Conservation (phyloP, 495 filamentous ascomycete species). For the Mytilinidion resinicola region DNA sequence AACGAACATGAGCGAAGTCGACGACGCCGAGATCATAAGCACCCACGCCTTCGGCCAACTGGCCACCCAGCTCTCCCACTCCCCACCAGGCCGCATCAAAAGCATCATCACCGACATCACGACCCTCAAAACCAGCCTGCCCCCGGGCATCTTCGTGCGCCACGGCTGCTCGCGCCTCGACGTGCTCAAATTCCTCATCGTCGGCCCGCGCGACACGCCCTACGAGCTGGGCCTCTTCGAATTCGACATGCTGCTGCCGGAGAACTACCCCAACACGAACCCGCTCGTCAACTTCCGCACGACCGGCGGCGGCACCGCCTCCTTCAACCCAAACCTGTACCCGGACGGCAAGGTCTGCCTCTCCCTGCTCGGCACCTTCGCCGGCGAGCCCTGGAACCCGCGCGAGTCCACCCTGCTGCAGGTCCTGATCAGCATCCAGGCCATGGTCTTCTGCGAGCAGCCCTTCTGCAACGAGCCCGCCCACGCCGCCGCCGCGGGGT, state of each 20-base stretch:
- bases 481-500: slow-evolving; percentile 29
- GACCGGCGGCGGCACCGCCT: slow-evolving; percentile 40
- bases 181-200: slow-evolving; percentile 52
- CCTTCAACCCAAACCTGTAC: slow-evolving; percentile 59
- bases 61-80: too few relatives aligned
- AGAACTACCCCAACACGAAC: slow-evolving; percentile 44
- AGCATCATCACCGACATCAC: slow-evolving; percentile 48
- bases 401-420: slow-evolving; percentile 51
- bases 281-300: slow-evolving; percentile 48
- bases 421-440: slow-evolving; percentile 55
- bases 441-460: slow-evolving; percentile 53
- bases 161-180: slow-evolving; percentile 48
- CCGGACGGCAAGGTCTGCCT: slow-evolving; percentile 53
- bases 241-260: slow-evolving; percentile 49
- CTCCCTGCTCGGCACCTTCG: slow-evolving; percentile 54
- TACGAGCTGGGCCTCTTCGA: slow-evolving; percentile 59
- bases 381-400: slow-evolving; percentile 49
- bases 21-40: slow-evolving; percentile 2
- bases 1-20: too few relatives aligned
- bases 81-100: slow-evolving; percentile 49
- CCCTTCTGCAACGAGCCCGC: slow-evolving; percentile 57
- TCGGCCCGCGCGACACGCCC: slow-evolving; percentile 51
- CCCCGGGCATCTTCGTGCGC: slow-evolving; percentile 54
- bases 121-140: slow-evolving; percentile 46
- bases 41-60: background rate